These are phyloP conservation scores for Phytophthora pistaciae DNA, from an alignment of 352 stramenopile species.

Conservation along the genomic window DNA sequence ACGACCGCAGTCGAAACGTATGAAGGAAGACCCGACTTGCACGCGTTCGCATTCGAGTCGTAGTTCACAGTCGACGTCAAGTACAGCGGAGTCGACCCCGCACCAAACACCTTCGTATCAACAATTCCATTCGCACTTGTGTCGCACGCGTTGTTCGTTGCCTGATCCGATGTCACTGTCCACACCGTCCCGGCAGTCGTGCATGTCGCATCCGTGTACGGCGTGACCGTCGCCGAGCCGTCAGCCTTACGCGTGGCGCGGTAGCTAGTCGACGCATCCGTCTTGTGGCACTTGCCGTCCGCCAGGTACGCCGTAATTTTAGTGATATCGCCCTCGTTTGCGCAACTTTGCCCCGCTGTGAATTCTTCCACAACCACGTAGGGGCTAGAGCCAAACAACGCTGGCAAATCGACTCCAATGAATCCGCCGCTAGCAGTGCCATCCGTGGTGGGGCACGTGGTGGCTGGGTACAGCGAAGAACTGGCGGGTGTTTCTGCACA, in stretches of 20 bases:
- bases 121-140: too few species aligned
- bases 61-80: too few species aligned
- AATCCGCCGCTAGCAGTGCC: too few species aligned
- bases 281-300: constrained; percentile 1
- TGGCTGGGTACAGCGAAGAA: too few species aligned
- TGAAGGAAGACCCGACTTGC: too few species aligned
- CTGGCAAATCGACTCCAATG: not conserved
- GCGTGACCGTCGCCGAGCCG: not conserved
- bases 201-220: not conserved
- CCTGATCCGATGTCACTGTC: not conserved
- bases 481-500: too few species aligned
- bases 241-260: not conserved
- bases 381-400: not conserved
- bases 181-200: not conserved
- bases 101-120: too few species aligned
- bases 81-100: too few species aligned
- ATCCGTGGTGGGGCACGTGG: too few species aligned
- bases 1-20: too few species aligned
- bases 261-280: not conserved
- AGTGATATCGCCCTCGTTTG: not conserved
- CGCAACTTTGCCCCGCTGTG: not conserved
- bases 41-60: too few species aligned
- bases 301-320: not conserved
- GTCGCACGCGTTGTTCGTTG: not conserved
- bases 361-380: not conserved